Percentiles rank a stretch among this genome's conserved stretches.
phyloP scores from a whole-genome alignment of 805 yeast genomes.

The Debaryomyces hansenii region DNA sequence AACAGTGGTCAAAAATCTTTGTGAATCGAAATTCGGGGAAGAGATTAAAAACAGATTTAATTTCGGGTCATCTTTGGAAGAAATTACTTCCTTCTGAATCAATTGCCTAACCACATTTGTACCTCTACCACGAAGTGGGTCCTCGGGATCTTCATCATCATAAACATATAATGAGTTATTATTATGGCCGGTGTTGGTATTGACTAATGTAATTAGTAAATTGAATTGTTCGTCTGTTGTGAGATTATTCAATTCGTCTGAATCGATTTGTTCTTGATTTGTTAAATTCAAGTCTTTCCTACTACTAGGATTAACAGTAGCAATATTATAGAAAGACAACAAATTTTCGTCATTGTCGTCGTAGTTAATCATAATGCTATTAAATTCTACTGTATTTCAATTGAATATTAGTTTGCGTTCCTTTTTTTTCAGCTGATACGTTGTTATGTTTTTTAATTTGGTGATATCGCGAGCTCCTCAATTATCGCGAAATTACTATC shows the following conservation, averaged over 20 bases:
- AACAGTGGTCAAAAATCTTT: slow-evolving; percentile 34
- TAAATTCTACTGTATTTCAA: background rate
- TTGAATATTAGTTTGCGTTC: background rate
- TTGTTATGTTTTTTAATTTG: background rate
- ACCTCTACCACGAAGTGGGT: slow-evolving; percentile 34
- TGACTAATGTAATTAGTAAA: slow-evolving; percentile 26
- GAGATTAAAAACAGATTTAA: slow-evolving; percentile 33
- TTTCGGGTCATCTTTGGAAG: slow-evolving; percentile 28
- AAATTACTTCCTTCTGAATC: slow-evolving; percentile 20
- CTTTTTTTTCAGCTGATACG: background rate
- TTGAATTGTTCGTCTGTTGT: slow-evolving; percentile 30
- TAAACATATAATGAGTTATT: slow-evolving; percentile 7
- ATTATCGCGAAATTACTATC: background rate
- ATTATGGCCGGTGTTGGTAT: slow-evolving; percentile 6
- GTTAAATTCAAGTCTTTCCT: slow-evolving; percentile 15
- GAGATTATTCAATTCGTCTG: slow-evolving; percentile 19
- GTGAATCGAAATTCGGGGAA: slow-evolving; percentile 35
- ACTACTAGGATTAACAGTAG: slow-evolving; percentile 21
- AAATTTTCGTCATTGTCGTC: slow-evolving; percentile 29
- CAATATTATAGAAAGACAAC: slow-evolving; percentile 28
- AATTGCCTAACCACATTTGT: slow-evolving; percentile 28
- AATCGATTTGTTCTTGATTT: slow-evolving; percentile 14
- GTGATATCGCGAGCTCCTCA: background rate
- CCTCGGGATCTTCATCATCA: slow-evolving; percentile 25
- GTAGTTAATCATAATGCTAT: slow-evolving; percentile 26